Base-by-base conservation (phyloP, 1,139 yeast species). In the Geotrichum siamense region DNA sequence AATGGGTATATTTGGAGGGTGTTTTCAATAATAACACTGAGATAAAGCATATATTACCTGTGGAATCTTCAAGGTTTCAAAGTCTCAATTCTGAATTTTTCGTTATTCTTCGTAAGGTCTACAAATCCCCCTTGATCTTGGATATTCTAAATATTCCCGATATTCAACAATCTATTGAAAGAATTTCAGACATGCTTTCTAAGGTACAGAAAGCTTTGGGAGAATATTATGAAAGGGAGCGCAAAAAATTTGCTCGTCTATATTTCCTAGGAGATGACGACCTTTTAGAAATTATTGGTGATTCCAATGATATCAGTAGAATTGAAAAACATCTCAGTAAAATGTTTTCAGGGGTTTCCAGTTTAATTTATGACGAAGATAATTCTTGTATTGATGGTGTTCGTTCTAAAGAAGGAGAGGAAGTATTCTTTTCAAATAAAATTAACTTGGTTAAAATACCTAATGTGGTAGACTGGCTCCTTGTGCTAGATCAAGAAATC, bases 231-330 rank as follows among this genome's bases (percentile, higher is more conserved):
- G 96, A 89, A 54, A 75, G 73, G 37, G 95, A 89, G 56, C 68
- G 97, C 51, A 82, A 76, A 39, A 51, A 72, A 2, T 89, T 82
- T 55, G 91, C 96, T 0, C 70, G 97, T 38, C 82, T 89, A 49
- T 87, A 82, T 55, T 89, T 91, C 57, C 67, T 91, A 31, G 96
- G 97, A 5, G 91, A 91, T 57, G 96, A 87, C 51, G 96, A 89
- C 58, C 66, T 91, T 32, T 65, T 91, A 31, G 94, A 86, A 51
- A 74, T 91, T 33, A 74, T 91, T 44, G 96, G 96, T 3, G 73
- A 79, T 47, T 69, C 79, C 0, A 64, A 63, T 6, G 75, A 80
- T 53, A 60, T 76, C 3, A 49, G 51, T 0, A 60, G 74, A 6
- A 67, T 81, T 2, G 79, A 80, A 23, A 72, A 70, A 49, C 93